phyloP scores from a whole-genome alignment of 441 rosid species.

The Monsonia emarginata region DNA sequence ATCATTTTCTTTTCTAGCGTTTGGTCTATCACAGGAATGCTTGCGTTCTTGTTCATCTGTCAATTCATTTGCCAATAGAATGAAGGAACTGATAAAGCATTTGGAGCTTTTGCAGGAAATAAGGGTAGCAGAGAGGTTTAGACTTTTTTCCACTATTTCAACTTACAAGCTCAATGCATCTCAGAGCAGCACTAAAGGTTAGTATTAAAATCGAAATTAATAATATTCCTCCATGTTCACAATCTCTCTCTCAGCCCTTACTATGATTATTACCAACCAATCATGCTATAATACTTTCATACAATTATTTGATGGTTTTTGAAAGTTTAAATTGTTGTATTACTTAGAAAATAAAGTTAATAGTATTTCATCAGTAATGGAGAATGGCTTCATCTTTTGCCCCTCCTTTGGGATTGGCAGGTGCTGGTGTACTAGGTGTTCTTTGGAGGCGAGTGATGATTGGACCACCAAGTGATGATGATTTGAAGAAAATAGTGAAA shows the following conservation, averaged over 20 bases:
- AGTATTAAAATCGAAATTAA: constrained; percentile 8
- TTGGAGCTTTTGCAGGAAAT: constrained; percentile 52
- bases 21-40: neutral
- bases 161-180: constrained; percentile 43
- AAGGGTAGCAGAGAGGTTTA: constrained; percentile 68
- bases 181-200: constrained; percentile 46
- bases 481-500: constrained; percentile 49
- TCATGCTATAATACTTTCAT: neutral
- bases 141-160: constrained; percentile 73
- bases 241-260: neutral
- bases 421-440: constrained; percentile 50
- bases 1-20: neutral
- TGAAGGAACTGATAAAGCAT: constrained; percentile 11
- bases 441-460: constrained; percentile 88
- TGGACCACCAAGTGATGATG: constrained; percentile 49
- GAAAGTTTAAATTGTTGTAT: neutral
- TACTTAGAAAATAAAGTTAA: neutral
- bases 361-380: neutral
- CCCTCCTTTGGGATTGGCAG: constrained; percentile 29
- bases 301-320: neutral
- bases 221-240: neutral
- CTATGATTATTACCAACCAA: neutral
- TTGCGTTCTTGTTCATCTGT: neutral
- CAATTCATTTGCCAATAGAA: neutral
- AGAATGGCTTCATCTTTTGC: neutral